Percentiles rank a stretch among this genome's conserved stretches.
These are phyloP conservation scores for Rostrohypoxylon terebratum DNA, from an alignment of 495 filamentous ascomycete species.

Conservation along the genomic window DNA sequence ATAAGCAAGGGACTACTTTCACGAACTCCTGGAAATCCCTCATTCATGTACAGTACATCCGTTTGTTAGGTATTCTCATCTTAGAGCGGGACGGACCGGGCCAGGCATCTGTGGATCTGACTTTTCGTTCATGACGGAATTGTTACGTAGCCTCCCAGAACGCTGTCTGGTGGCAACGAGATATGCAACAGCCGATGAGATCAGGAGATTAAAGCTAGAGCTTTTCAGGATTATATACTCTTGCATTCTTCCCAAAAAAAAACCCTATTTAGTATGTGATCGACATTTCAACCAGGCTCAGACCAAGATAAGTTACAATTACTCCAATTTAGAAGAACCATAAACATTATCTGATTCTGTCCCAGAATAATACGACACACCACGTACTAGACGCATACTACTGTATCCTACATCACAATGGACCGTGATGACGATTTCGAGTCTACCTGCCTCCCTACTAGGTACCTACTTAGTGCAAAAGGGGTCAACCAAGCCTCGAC, in stretches of 20 bases:
- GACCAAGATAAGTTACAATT: not conserved
- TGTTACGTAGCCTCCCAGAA: not conserved
- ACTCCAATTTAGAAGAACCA: not conserved
- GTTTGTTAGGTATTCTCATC: not conserved
- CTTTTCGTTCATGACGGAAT: slow-evolving; percentile 4
- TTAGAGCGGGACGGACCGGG: slow-evolving; percentile 8
- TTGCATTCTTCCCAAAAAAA: not conserved
- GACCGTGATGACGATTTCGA: not conserved
- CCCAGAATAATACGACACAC: not conserved
- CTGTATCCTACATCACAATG: not conserved
- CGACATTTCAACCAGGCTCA: not conserved
- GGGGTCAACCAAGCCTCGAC: not conserved
- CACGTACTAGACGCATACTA: not conserved
- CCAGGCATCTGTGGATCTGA: not conserved
- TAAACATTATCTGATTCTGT: not conserved
- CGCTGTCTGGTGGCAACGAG: not conserved
- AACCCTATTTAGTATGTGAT: slow-evolving; percentile 2
- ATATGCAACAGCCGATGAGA: slow-evolving; percentile 5
- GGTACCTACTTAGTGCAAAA: not conserved
- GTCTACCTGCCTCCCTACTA: not conserved
- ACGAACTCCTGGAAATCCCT: not conserved
- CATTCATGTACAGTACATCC: not conserved
- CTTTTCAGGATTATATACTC: not conserved
- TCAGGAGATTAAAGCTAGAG: not conserved
- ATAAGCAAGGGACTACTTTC: not conserved